Base-by-base conservation (phyloP, 2,329 filamentous ascomycete genomes). In the Aspergillus brasiliensis region DNA sequence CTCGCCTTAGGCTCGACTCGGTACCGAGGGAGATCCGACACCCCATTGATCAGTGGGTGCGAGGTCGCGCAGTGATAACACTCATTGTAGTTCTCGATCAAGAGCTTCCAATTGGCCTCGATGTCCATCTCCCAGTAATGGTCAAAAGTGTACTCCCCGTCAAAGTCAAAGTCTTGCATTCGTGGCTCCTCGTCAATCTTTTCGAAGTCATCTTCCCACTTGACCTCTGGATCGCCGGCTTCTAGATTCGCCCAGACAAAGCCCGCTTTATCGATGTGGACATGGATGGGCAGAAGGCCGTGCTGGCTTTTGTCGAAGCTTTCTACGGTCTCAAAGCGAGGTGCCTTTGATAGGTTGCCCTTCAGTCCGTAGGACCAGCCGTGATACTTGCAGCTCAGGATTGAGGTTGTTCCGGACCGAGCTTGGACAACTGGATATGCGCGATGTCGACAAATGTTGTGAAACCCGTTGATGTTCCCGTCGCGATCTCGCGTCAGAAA, bases 1-100 rank as follows among this genome's bases (percentile, higher is more conserved):
- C 73, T 76, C 10, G 73, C 77, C 57, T 78, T 79, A n/a, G 81
- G 80, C 65, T 83, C 75, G 48, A 85, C 82, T 19, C 75, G 72
- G 72, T 87, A 87, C 2, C 80, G 79, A 58, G 81, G 78, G 31
- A 87, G 78, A 64, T 87, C 83, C 34, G 84, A 81, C 6, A 88
- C 64, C 0, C 65, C 62, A 7, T 28, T 64, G n/a, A 70, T 68
- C 7, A 65, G 63, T 0, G 69, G 68, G 40, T 71, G 69, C 1
- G 62, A 64, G 21, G 68, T 68, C 3, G 67, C 60, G 42, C 69
- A 69, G 47, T 70, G 68, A 34, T 70, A 70, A 47, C 68, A 69
- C 51, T 70, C 68, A 23, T 69, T 69, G 25, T 70, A 70, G 37
- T 70, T 69, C 40, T 70, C 67, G 10, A 67, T 62, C 8, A 69